Base-by-base conservation (phyloP, 2,329 filamentous ascomycete genomes). In the Capronia epimyces region DNA sequence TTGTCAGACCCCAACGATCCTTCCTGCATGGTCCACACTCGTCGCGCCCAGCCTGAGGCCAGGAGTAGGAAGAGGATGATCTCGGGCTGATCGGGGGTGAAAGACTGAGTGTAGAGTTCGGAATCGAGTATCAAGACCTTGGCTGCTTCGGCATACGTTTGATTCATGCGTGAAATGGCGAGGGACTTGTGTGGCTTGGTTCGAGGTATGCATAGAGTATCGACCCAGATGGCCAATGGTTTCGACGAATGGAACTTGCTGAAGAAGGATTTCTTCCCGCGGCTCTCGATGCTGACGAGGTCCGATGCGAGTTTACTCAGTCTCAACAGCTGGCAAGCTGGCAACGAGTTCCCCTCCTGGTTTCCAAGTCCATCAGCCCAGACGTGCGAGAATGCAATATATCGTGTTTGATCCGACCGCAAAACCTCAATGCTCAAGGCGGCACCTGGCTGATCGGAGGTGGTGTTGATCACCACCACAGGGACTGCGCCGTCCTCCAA, bases 1-100 rank as follows among this genome's bases (percentile, higher is more conserved):
- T 37, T 32, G 2, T 27, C 46, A 13, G 47, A 21, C 9, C 49
- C 50, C 1, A 52, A 24, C 4, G 45, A 44, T 10, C 65, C 69
- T 60, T 71, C 69, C 63, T 71, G 69, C 12, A 71, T 60, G 0
- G 70, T 72, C 70, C 69, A 72, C 1, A 71, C 58, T 3, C 69
- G 59, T 39, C 67, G 62, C 58, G 70, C 68, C 69, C 70, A 72
- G 16, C 63, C 58, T 3, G 67, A 69, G 10, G 60, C 64, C 25
- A 69, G 62, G 2, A 68, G 60, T 3, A 65, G 45, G 0, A 69
- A 43, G 12, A 66, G 48, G 39, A 70, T 67, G 3, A 16, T 31
- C 31, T 46, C 43, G n/a, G 42, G 25, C 13, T 21, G 58, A 56
- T 6, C 21, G 27, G 34, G 36, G 44, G 48, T 40, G 32, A 62